Evolutionary conservation across 1,284 basidiomycete genomes (phyloP).

Genomic region (Blastosporella zonata): DNA sequence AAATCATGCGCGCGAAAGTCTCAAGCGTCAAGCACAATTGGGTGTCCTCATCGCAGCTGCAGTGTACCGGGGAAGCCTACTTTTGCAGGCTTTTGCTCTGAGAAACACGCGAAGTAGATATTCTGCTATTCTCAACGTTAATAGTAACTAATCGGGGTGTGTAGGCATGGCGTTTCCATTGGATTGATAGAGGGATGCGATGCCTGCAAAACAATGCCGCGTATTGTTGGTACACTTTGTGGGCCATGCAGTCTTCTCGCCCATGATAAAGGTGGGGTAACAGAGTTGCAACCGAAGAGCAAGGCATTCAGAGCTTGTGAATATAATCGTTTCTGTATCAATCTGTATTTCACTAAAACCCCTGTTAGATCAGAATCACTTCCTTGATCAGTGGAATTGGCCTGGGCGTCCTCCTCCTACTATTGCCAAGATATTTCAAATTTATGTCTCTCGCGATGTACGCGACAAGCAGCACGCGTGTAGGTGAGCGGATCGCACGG

Average conservation of each 20-base stretch:
- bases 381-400: constrained; percentile 48
- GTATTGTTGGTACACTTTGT: constrained; percentile 39
- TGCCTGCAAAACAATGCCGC: constrained; percentile 44
- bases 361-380: constrained; percentile 38
- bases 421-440: constrained; percentile 53
- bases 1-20: constrained; percentile 54
- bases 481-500: constrained; percentile 32
- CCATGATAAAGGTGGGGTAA: constrained; percentile 34
- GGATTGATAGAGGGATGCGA: constrained; percentile 45
- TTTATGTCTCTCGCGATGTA: constrained; percentile 39
- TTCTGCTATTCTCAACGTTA: constrained; percentile 12
- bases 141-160: constrained; percentile 4
- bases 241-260: constrained; percentile 40
- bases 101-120: constrained; percentile 48
- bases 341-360: not conserved
- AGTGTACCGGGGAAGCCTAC: constrained; percentile 44
- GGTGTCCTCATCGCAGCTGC: constrained; percentile 47
- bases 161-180: constrained; percentile 48
- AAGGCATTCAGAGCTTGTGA: constrained; percentile 40
- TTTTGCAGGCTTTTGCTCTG: constrained; percentile 53
- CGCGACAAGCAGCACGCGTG: constrained; percentile 42
- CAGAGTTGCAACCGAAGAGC: constrained; percentile 37
- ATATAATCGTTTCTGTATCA: constrained; percentile 12
- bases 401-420: constrained; percentile 29
- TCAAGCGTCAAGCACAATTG: constrained; percentile 33